A percentile compares a stretch with the other conserved stretches of the same genome.
Evolutionary conservation across 345 rosid species (phyloP).

Genomic region (Microcos paniculata): DNA sequence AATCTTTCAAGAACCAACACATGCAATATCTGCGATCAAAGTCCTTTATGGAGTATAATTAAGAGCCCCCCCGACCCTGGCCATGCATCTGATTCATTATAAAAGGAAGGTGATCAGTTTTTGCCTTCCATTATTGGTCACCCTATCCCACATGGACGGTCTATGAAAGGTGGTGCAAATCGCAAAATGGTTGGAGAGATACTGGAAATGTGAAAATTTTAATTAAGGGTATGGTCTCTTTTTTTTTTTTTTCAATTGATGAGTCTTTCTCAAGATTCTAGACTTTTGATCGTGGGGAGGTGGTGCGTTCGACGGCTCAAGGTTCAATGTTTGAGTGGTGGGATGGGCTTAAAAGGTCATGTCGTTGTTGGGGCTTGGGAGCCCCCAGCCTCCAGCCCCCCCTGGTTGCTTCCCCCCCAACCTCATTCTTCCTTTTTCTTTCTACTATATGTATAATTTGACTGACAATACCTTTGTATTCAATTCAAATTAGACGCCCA

Average conservation of each 20-base stretch:
- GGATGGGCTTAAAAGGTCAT: conserved; percentile 24
- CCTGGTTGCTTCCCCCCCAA: background rate
- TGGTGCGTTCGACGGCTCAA: background rate
- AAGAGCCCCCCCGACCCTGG: too few relatives aligned
- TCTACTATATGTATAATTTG: too few relatives aligned
- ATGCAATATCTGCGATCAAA: background rate
- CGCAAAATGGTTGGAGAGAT: background rate
- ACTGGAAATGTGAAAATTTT: background rate
- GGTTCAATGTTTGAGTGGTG: conserved; percentile 10
- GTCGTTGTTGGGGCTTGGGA: conserved; percentile 13
- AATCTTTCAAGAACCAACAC: background rate
- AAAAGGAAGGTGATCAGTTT: background rate
- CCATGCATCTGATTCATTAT: too few relatives aligned
- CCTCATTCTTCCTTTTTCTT: background rate
- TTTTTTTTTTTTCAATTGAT: background rate
- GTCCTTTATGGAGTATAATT: too few relatives aligned
- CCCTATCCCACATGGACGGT: background rate
- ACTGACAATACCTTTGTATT: background rate
- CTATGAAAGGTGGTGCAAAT: background rate
- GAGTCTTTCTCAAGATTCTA: background rate
- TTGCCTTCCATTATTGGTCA: background rate
- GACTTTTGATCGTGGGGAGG: background rate
- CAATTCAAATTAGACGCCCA: background rate
- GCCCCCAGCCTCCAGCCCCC: too few relatives aligned
- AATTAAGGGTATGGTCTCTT: too few relatives aligned